Evolutionary conservation across 345 rosid genomes (phyloP), one percentile per base, ranked within the genome.

Genomic region (Mangifera indica): DNA sequence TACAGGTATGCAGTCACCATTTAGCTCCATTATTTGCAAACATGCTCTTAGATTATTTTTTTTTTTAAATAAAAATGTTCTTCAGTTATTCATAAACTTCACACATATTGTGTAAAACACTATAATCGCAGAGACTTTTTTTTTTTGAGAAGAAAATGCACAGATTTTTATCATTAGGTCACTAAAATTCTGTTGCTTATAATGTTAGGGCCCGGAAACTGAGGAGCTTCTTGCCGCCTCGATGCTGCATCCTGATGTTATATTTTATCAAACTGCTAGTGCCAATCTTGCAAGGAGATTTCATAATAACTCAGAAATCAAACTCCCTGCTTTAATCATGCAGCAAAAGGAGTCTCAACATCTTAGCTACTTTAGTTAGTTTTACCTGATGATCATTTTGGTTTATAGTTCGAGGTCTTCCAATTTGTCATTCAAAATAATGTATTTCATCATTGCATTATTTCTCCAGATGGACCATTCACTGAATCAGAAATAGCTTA

Each of bases 221-320:
- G 34, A 66, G 37, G 69, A 46, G 42, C 57, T 66, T 25, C 56
- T 1, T 10, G 69, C 69, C 3, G 42, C 44, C 3, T 25, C 69
- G 24, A 66, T 48, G 17, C 37, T 48, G 56, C 42, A 66, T 26
- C 26, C 42, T 1, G 69, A 49, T 26, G 69, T 66, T 18, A 8
- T 46, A 25, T 66, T 66, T 42, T 66, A 15, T 1, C 69, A 66
- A 66, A 48, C 69, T 17, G 29, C 37, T 4, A 17, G 69, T 26
- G 24, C 69, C 10, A 37, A 66, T 66, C 42, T 66, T 46, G 69
- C 69, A 25, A 49, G 49, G 24, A 17, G 49, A 26, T 66, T 48
- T 15, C 40, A n/a, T n/a, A n/a, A 25, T 15, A 25, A 66, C 21
- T 44, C 42, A 24, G 40, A 66, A 25, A 66, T 66, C 57, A 66